A percentile compares a stretch with the other conserved stretches of the same genome.
Conservation (phyloP, 495 filamentous ascomycete species). For the Daldinia decipiens region DNA sequence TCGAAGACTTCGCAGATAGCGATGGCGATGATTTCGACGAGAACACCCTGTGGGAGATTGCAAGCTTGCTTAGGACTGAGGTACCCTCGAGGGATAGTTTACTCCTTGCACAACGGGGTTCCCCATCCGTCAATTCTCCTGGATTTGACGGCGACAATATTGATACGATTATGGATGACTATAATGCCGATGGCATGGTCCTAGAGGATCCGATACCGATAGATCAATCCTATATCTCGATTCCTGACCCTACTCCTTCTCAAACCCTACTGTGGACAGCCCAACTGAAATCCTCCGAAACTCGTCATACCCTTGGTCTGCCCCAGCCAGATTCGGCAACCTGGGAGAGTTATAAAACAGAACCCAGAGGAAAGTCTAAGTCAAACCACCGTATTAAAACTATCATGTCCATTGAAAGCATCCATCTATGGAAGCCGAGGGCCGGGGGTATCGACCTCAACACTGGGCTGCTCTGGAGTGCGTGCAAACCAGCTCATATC, state of each 20-base stretch:
- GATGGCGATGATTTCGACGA: constrained; percentile 64
- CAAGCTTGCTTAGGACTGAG: constrained; percentile 60
- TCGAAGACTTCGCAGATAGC: constrained; percentile 43
- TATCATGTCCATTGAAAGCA: constrained; percentile 42
- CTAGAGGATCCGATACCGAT: constrained; percentile 39
- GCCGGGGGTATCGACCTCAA: constrained; percentile 21
- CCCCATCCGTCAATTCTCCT: constrained; percentile 16
- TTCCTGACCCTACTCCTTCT: neutral
- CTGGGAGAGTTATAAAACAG: constrained; percentile 42
- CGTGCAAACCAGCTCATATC: constrained; percentile 20
- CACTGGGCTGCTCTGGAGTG: constrained; percentile 31
- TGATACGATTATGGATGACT: constrained; percentile 50
- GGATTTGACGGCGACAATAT: constrained; percentile 43
- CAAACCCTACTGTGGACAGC: constrained; percentile 37
- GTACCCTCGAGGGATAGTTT: constrained; percentile 60
- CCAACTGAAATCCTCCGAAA: constrained; percentile 1
- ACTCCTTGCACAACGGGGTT: constrained; percentile 43
- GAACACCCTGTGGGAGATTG: constrained; percentile 67
- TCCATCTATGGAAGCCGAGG: constrained; percentile 41
- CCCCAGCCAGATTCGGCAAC: constrained; percentile 41
- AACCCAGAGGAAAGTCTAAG: constrained; percentile 22
- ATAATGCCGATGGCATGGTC: constrained; percentile 39
- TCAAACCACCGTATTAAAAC: constrained; percentile 27
- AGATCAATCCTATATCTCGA: constrained; percentile 6
- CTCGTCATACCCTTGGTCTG: constrained; percentile 29